Evolutionary conservation across 148 eudicot genomes (phyloP).

Genomic region (Spergularia bocconei): DNA sequence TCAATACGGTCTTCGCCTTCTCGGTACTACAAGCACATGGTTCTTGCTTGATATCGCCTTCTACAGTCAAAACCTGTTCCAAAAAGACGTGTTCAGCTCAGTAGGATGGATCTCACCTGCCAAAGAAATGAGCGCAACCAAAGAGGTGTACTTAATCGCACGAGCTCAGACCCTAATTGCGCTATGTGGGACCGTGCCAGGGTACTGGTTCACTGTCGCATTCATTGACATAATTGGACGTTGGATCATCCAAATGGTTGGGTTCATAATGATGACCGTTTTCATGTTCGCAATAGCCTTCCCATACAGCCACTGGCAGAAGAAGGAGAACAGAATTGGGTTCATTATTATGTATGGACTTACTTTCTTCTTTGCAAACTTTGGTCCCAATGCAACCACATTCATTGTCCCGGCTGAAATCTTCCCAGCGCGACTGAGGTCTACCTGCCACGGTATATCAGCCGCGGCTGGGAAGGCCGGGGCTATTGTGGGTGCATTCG

Average conservation of each 20-base stretch:
- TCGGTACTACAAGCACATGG: constrained; percentile 68
- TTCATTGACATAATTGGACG: constrained; percentile 58
- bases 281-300: constrained; percentile 74
- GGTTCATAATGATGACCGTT: constrained; percentile 67
- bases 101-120: constrained; percentile 60
- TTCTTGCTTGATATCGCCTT: constrained; percentile 71
- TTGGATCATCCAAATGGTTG: constrained; percentile 50
- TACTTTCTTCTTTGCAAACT: constrained; percentile 62
- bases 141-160: constrained; percentile 50
- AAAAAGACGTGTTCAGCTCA: constrained; percentile 52
- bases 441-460: constrained; percentile 64
- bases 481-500: constrained; percentile 57
- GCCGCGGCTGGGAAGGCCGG: constrained; percentile 65
- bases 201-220: constrained; percentile 63
- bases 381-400: constrained; percentile 66
- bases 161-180: constrained; percentile 66
- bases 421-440: constrained; percentile 53
- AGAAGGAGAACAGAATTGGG: constrained; percentile 37
- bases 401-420: constrained; percentile 64
- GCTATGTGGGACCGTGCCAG: constrained; percentile 63
- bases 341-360: constrained; percentile 50
- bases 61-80: constrained; percentile 69
- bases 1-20: constrained; percentile 51
- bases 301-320: constrained; percentile 50
- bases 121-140: constrained; percentile 48